phyloP scores from a whole-genome alignment of 768 basidiomycete genomes.

The Xanthoconium stramineum region DNA sequence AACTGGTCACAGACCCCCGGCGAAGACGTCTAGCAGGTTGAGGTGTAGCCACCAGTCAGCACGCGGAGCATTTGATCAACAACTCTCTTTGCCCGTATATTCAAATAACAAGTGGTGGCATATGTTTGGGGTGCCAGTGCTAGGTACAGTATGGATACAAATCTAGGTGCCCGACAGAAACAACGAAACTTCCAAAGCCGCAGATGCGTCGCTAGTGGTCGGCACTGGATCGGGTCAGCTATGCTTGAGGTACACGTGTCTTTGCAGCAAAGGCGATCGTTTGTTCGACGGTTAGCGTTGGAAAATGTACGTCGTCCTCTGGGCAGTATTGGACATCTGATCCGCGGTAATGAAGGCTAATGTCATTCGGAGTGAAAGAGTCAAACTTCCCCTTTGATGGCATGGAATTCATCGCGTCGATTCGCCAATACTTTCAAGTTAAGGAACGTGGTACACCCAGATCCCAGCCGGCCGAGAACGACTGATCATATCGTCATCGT shows the following conservation, averaged over 20 bases:
- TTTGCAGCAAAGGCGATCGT: constrained; percentile 69
- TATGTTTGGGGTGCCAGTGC: neutral
- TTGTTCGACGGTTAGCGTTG: constrained; percentile 76
- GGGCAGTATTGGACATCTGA: constrained; percentile 80
- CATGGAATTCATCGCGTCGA: constrained; percentile 62
- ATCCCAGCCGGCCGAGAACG: constrained; percentile 81
- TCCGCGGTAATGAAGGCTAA: constrained; percentile 66
- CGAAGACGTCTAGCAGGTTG: too few species aligned
- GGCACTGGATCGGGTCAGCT: too few species aligned
- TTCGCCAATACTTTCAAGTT: constrained; percentile 83
- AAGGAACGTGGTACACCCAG: constrained; percentile 82
- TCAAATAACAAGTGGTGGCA: neutral
- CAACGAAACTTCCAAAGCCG: neutral
- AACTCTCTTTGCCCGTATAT: neutral
- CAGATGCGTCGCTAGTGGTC: too few species aligned
- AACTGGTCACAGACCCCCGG: too few species aligned
- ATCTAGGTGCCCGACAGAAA: neutral
- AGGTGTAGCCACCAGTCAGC: too few species aligned
- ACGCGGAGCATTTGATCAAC: too few species aligned
- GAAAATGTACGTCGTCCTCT: constrained; percentile 85
- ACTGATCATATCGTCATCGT: constrained; percentile 40
- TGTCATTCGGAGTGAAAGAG: constrained; percentile 62
- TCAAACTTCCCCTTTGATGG: constrained; percentile 67
- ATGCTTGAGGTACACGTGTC: constrained; percentile 60
- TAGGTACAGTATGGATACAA: constrained; percentile 9